These are phyloP conservation scores for Cyberlindnera galapagoensis DNA, from an alignment of 805 yeast species.

Conservation along the genomic window DNA sequence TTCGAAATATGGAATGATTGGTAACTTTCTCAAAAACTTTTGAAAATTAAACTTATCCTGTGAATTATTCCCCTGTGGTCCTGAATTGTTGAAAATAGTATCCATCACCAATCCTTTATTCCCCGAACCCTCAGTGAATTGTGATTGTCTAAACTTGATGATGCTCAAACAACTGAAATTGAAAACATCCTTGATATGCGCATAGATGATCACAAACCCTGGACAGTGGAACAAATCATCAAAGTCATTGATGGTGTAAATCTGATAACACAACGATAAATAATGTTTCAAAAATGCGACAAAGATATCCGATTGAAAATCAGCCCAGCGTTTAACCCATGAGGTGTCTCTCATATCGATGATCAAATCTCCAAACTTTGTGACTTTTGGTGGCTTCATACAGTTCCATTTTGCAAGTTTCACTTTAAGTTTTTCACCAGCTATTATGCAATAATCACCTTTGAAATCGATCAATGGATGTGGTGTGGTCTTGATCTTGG, in stretches of 20 bases:
- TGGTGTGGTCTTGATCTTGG: constrained; percentile 9
- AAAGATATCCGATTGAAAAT: constrained; percentile 51
- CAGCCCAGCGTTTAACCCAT: constrained; percentile 60
- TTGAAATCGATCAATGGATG: constrained; percentile 9
- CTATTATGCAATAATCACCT: constrained; percentile 13
- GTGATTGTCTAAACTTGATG: constrained; percentile 14
- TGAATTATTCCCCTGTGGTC: constrained; percentile 1
- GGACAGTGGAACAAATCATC: constrained; percentile 13
- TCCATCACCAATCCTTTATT: neutral
- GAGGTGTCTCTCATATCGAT: constrained; percentile 45
- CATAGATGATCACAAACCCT: constrained; percentile 20
- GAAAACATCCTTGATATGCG: constrained; percentile 18
- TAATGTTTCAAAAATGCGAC: constrained; percentile 58
- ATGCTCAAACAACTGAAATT: constrained; percentile 17
- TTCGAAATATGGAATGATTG: constrained; percentile 7
- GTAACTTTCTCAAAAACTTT: constrained; percentile 7
- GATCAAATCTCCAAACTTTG: constrained; percentile 26
- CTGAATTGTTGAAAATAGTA: neutral
- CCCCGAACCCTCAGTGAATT: constrained; percentile 1
- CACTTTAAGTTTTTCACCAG: constrained; percentile 16
- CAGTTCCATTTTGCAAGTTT: constrained; percentile 30
- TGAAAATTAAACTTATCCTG: constrained; percentile 2
- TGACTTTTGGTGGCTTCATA: constrained; percentile 30
- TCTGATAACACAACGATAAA: constrained; percentile 18
- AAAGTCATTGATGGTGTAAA: constrained; percentile 1